phyloP scores from a whole-genome alignment of 2,329 filamentous ascomycete genomes.

The Fusarium subtropicale region DNA sequence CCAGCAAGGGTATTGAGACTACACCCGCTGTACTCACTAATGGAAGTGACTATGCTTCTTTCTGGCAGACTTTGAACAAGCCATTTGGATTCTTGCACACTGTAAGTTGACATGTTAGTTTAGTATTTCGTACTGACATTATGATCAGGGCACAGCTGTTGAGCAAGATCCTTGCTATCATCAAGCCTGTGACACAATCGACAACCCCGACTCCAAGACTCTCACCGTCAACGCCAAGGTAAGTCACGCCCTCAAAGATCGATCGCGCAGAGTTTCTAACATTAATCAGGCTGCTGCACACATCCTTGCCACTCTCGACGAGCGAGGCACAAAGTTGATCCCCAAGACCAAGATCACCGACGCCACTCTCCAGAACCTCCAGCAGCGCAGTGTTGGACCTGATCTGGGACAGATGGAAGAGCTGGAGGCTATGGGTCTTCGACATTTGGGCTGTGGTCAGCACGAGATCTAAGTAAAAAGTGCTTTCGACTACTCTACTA shows the following conservation, averaged over 20 bases:
- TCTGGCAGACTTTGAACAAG: constrained; percentile 47
- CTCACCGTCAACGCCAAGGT: constrained; percentile 46
- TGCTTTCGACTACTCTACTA: background rate
- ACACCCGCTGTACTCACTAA: constrained; percentile 50
- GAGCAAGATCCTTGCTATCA: constrained; percentile 47
- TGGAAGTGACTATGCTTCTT: constrained; percentile 46
- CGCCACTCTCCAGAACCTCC: constrained; percentile 20
- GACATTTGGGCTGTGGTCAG: constrained; percentile 52
- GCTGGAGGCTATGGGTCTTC: constrained; percentile 51
- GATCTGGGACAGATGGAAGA: constrained; percentile 47
- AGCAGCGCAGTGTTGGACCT: constrained; percentile 24
- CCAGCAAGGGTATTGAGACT: constrained; percentile 49
- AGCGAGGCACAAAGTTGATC: constrained; percentile 42
- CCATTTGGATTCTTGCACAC: constrained; percentile 43
- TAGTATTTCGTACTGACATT: background rate
- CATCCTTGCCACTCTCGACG: constrained; percentile 49
- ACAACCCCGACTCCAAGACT: constrained; percentile 53
- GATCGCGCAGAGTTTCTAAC: background rate
- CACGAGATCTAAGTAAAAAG: constrained; percentile 19
- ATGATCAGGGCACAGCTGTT: constrained; percentile 23
- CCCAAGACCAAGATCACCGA: constrained; percentile 43
- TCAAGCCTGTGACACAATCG: constrained; percentile 53
- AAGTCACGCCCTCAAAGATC: rapidly evolving
- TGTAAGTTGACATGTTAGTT: background rate
- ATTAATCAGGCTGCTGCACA: constrained; percentile 58